A percentile compares a stretch with the other conserved stretches of the same genome.
phyloP scores from a whole-genome alignment of 2,329 filamentous ascomycete genomes.

The Botryosphaeria agaves region DNA sequence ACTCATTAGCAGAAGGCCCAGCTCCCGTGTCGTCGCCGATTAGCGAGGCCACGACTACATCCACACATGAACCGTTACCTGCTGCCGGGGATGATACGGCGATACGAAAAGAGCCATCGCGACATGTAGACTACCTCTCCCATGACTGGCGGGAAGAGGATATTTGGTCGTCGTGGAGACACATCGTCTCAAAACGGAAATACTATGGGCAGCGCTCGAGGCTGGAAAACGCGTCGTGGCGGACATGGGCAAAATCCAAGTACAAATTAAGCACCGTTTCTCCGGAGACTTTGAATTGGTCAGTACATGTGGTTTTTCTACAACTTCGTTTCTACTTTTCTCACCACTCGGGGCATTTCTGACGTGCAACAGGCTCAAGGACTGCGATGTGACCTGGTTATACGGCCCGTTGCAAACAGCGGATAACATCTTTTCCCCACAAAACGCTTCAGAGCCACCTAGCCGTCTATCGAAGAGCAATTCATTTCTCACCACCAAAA shows the following conservation, averaged over 20 bases:
- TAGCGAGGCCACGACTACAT: conserved; percentile 35
- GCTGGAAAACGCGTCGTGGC: conserved; percentile 91
- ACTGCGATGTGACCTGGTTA: conserved; percentile 93
- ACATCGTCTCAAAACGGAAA: conserved; percentile 64
- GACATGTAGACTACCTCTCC: conserved; percentile 90
- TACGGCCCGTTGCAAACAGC: conserved; percentile 82
- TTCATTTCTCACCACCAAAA: conserved; percentile 60
- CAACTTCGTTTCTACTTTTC: not conserved
- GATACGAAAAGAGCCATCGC: conserved; percentile 55
- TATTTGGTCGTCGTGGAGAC: conserved; percentile 94
- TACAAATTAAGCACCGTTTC: conserved; percentile 74
- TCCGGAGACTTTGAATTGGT: conserved; percentile 90
- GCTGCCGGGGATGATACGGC: conserved; percentile 67
- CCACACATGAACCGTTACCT: conserved; percentile 37
- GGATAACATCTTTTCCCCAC: conserved; percentile 33
- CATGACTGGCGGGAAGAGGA: conserved; percentile 91
- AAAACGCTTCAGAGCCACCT: conserved; percentile 30
- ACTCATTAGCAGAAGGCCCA: conserved; percentile 21
- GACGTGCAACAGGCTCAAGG: conserved; percentile 58
- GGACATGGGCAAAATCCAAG: conserved; percentile 90
- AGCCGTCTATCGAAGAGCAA: conserved; percentile 41
- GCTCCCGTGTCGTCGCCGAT: conserved; percentile 35
- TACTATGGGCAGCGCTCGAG: conserved; percentile 67
- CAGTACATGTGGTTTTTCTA: conserved; percentile 16
- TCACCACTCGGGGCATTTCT: not conserved